Evolutionary conservation across 495 filamentous ascomycete species (phyloP), one percentile per base, ranked within the genome.

Genomic region (Xylaria curta): DNA sequence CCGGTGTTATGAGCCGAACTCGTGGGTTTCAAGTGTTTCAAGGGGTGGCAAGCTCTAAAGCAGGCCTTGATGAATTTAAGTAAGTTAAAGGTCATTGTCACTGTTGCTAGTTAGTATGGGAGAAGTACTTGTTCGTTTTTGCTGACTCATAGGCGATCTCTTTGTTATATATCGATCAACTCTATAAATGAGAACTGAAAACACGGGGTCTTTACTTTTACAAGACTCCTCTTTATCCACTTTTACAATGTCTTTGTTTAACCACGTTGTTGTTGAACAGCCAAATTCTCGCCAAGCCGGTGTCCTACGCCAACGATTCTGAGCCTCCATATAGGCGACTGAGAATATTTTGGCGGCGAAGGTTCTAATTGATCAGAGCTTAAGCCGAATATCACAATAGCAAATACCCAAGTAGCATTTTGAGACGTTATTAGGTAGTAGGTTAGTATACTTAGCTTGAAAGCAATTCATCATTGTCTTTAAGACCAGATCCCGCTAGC

Each of bases 401-500:
- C 24, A 38, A 0, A 51, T 49, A 51, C 17, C 9, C 6, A 64
- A 15, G 68, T 62, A 62, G 9, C 5, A 56, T 65, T 51, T 33
- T n/a, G n/a, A 26, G 31, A 38, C 53, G 17, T 40, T 40, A 8
- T 17, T 64, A 46, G 42, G 62, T 49, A 38, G 36, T 60, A 59
- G n/a, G n/a, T n/a, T n/a, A n/a, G 9, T 44, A 47, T 26, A 59
- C 69, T 59, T 60, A 71, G 51, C 62, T 71, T 64, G 26, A 60
- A 71, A 71, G 62, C 61, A 71, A 70, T 36, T 71, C 51, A 51
- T 71, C 33, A 60, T 71, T 60, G 69, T 66, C 40, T 24, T 74
- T 74, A 72, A 69, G 73, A 70, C 76, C 73, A 67, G 75, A 73
- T 74, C 26, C 70, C 74, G 71, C 73, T 75, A 66, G 65, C 69